Conservation (phyloP, 805 yeast species). For the Yueomyces sp. region DNA sequence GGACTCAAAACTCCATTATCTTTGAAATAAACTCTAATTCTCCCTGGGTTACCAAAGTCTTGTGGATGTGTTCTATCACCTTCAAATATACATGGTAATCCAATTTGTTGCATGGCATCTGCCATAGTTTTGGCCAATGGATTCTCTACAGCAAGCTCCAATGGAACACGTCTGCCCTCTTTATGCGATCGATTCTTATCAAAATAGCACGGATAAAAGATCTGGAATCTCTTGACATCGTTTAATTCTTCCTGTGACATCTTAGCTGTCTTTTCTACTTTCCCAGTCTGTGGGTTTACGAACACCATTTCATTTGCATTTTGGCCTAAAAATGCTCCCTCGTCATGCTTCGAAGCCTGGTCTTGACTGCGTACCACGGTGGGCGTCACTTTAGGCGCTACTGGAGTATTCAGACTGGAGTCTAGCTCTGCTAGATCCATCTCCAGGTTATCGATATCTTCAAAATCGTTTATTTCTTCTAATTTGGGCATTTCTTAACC, state of each 20-base stretch:
- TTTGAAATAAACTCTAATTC: conserved; percentile 66
- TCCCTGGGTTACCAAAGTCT: conserved; percentile 96
- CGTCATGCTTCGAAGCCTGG: conserved; percentile 11
- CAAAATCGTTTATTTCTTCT: conserved; percentile 66
- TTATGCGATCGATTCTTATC: conserved; percentile 61
- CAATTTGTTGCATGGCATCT: conserved; percentile 44
- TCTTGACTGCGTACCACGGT: conserved; percentile 51
- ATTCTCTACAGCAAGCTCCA: conserved; percentile 59
- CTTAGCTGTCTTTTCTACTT: conserved; percentile 14
- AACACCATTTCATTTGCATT: conserved; percentile 8
- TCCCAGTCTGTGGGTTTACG: conserved; percentile 19
- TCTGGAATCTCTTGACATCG: conserved; percentile 55
- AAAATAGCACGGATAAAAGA: conserved; percentile 86
- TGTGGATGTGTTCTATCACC: conserved; percentile 88
- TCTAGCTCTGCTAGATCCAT: conserved; percentile 90
- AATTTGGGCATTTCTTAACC: conserved; percentile 43
- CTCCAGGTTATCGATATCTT: conserved; percentile 82
- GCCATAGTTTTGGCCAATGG: conserved; percentile 77
- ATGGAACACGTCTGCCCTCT: conserved; percentile 74
- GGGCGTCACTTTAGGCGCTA: conserved; percentile 58
- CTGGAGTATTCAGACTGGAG: conserved; percentile 50
- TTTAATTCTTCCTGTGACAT: conserved; percentile 44
- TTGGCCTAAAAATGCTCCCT: conserved; percentile 9
- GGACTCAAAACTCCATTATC: conserved; percentile 32
- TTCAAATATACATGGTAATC: conserved; percentile 37